Conservation (phyloP, 306 rosid species). For the Cicer arietinum region DNA sequence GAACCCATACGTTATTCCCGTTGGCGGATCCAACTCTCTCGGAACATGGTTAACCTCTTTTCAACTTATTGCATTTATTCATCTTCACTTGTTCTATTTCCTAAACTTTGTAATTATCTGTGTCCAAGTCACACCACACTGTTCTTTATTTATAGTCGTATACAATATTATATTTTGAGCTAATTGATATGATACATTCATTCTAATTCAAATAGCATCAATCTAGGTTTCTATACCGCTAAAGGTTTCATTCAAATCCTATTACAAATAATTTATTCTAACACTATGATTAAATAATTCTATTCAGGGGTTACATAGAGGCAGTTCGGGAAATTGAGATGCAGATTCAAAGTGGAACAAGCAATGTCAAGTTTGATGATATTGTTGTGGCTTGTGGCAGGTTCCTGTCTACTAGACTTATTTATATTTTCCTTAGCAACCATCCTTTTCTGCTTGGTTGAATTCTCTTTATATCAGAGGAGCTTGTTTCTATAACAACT, state of each 20-base stretch:
- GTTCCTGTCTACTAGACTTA: conserved; percentile 54
- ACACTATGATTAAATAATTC: conserved; percentile 28
- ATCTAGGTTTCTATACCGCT: background rate
- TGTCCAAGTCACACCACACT: background rate
- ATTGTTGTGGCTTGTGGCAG: conserved; percentile 97
- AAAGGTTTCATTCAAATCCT: background rate
- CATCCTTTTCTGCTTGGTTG: background rate
- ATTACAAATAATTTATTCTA: background rate
- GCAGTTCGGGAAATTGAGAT: conserved; percentile 81
- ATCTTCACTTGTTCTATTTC: too few relatives aligned
- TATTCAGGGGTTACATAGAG: conserved; percentile 89
- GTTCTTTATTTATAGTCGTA: background rate
- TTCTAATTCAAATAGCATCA: background rate
- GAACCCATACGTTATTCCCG: conserved; percentile 90
- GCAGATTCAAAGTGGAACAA: conserved; percentile 65
- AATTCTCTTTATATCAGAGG: conserved; percentile 30
- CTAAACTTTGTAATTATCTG: too few relatives aligned
- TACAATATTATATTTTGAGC: background rate
- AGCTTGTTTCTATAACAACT: conserved; percentile 27
- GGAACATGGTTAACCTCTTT: conserved; percentile 70
- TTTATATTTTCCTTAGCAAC: conserved; percentile 38
- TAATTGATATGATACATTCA: conserved; percentile 1
- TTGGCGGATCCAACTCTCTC: conserved; percentile 88
- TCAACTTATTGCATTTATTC: background rate
- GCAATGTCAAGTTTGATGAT: conserved; percentile 73